phyloP scores from a whole-genome alignment of 2,329 filamentous ascomycete species.

The Hymenoscyphus scutula region DNA sequence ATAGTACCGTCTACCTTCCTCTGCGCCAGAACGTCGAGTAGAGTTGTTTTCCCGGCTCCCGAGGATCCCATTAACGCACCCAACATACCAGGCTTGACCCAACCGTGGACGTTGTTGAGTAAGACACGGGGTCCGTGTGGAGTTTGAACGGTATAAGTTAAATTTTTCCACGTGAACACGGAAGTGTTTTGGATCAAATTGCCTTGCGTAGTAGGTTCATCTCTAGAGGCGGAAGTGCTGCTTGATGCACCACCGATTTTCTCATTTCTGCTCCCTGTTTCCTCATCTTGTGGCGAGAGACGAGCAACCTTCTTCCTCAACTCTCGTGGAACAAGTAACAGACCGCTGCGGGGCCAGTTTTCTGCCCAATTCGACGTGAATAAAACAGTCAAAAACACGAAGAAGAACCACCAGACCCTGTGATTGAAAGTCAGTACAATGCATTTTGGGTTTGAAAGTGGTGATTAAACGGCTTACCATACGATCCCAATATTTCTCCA shows the following conservation, averaged over 20 bases:
- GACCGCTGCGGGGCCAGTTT: too few species aligned
- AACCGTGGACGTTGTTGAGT: constrained; percentile 69
- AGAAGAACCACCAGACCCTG: too few species aligned
- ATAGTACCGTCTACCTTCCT: constrained; percentile 62
- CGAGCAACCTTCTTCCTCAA: too few species aligned
- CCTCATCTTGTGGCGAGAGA: too few species aligned
- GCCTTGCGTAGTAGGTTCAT: neutral
- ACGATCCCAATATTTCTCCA: constrained; percentile 52
- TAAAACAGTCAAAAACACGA: too few species aligned
- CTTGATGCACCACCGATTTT: too few species aligned
- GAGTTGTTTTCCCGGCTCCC: constrained; percentile 79
- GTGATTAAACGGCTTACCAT: too few species aligned
- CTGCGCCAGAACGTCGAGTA: constrained; percentile 75
- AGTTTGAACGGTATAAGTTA: constrained; percentile 72
- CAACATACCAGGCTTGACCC: constrained; percentile 71
- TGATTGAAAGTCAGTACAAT: too few species aligned
- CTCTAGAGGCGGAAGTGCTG: neutral
- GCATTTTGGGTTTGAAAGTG: too few species aligned
- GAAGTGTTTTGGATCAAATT: neutral
- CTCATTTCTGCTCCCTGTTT: too few species aligned
- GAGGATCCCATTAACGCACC: constrained; percentile 69
- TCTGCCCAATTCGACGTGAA: too few species aligned
- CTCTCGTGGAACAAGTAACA: too few species aligned
- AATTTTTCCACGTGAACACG: constrained; percentile 68
- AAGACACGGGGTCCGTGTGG: constrained; percentile 58